Percentiles rank a stretch among this genome's conserved stretches.
Conservation (phyloP, 1,284 basidiomycete genomes). For the Phenoliferia sp. region DNA sequence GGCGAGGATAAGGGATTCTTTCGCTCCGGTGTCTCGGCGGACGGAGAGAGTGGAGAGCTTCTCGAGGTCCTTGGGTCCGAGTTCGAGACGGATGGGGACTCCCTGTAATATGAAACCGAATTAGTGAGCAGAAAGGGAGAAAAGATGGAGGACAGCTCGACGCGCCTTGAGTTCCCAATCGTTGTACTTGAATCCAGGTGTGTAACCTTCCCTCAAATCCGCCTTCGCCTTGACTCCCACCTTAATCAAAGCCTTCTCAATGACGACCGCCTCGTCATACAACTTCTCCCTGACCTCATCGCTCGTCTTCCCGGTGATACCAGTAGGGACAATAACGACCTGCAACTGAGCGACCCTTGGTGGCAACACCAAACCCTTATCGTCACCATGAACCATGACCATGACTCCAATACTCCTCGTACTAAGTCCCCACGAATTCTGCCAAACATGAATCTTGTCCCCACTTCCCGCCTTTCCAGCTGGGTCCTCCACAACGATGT, state of each 20-base stretch:
- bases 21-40: constrained; percentile 77
- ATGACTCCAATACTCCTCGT: constrained; percentile 97
- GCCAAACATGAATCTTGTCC: constrained; percentile 81
- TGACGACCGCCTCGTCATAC: constrained; percentile 63
- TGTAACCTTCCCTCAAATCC: constrained; percentile 91
- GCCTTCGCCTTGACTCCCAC: constrained; percentile 78
- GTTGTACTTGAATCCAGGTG: constrained; percentile 98
- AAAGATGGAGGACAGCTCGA: constrained; percentile 8
- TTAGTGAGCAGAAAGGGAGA: background rate
- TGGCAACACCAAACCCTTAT: constrained; percentile 92
- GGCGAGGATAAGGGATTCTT: constrained; percentile 65
- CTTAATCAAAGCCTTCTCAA: constrained; percentile 57
- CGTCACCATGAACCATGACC: constrained; percentile 99
- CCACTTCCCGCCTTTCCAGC: constrained; percentile 48
- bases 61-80: constrained; percentile 87
- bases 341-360: constrained; percentile 91
- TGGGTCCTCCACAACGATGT: constrained; percentile 94
- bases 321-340: constrained; percentile 87
- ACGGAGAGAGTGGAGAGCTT: constrained; percentile 79
- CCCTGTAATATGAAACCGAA: constrained; percentile 53
- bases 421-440: constrained; percentile 97
- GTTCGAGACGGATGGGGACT: constrained; percentile 92
- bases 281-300: constrained; percentile 62
- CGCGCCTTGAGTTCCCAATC: constrained; percentile 94
- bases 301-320: constrained; percentile 76